Base-by-base conservation (phyloP, 23 red algal genomes). In the Gracilaria vermiculophylla region DNA sequence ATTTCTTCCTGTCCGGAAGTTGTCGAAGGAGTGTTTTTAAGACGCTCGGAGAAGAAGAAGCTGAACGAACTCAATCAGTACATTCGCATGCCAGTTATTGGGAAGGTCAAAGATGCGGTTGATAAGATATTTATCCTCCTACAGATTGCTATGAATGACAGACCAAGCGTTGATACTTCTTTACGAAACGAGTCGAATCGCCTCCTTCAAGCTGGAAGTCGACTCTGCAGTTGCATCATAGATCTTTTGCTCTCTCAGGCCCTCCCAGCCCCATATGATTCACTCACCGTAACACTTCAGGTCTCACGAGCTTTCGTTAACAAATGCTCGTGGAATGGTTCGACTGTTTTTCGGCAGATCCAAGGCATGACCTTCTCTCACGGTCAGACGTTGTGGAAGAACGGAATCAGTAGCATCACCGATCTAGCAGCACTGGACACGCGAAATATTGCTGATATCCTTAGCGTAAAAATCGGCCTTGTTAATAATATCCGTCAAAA, bases 91-190 rank as follows among this genome's bases (percentile, higher is more conserved):
- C 71, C 71, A 50, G 35, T 90, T 25, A 51, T 31, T 90, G 86
- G 86, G 45, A 90, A 90, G 51, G 76, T 92, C 9, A 77, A 61
- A 23, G 79, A 65, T 47, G 20, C 61, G 19, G 20, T 62, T 35
- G 89, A 92, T 28, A 92, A 92, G 93, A 69, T 82, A 20, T 39
- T 82, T 49, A 25, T 95, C 27, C 52, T 95, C 40, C 21, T 89
- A 39, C 85, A 82, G 50, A 43, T 87, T 14, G 53, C 62, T 17
- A 60, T 87, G 12, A 51, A 35, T 31, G 80, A 50, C 23, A 66
- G 32, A 12, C 35, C 45, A 36, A 50, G 45, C 20, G 13, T 52
- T 5, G 25, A 48, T 34, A 42, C 21, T 20, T 62, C 80, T 5
- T 51, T 83, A 24, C 14, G 28, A 23, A 83, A 52, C 44, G 80